phyloP scores from a whole-genome alignment of 257 asterid species.

The Fraxinus cuspidata region DNA sequence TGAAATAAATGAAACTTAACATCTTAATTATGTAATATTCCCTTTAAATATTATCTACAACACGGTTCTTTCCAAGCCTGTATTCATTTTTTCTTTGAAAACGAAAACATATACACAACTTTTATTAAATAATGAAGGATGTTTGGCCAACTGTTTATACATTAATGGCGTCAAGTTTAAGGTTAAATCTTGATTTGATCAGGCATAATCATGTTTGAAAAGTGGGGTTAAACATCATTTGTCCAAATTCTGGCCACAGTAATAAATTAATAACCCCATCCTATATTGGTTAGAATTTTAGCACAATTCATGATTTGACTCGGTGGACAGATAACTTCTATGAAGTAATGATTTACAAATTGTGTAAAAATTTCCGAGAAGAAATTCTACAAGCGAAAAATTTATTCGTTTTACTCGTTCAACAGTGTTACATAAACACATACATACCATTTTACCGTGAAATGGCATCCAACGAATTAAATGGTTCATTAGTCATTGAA shows the following conservation, averaged over 20 bases:
- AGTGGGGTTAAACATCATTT: constrained; percentile 25
- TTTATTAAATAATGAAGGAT: no score
- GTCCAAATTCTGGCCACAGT: constrained; percentile 15
- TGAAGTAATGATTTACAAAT: constrained; percentile 16
- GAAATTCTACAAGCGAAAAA: not conserved
- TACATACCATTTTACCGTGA: no score
- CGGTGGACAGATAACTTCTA: constrained; percentile 20
- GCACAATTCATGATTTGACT: constrained; percentile 23
- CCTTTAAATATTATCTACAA: no score
- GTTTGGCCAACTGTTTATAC: not conserved
- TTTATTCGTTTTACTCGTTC: no score
- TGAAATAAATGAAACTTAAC: no score
- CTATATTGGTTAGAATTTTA: constrained; percentile 2
- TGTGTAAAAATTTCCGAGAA: not conserved
- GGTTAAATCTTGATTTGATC: constrained; percentile 1
- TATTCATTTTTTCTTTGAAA: no score
- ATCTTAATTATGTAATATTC: no score
- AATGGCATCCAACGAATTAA: no score
- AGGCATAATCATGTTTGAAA: constrained; percentile 11
- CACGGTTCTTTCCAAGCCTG: no score
- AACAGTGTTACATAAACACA: no score
- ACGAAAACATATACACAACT: no score
- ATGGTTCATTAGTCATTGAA: no score
- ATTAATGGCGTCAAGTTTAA: constrained; percentile 16
- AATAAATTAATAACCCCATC: not conserved